Evolutionary conservation across 768 basidiomycete genomes (phyloP), one percentile per base, ranked within the genome.

Genomic region (Kwoniella mangroviensis): DNA sequence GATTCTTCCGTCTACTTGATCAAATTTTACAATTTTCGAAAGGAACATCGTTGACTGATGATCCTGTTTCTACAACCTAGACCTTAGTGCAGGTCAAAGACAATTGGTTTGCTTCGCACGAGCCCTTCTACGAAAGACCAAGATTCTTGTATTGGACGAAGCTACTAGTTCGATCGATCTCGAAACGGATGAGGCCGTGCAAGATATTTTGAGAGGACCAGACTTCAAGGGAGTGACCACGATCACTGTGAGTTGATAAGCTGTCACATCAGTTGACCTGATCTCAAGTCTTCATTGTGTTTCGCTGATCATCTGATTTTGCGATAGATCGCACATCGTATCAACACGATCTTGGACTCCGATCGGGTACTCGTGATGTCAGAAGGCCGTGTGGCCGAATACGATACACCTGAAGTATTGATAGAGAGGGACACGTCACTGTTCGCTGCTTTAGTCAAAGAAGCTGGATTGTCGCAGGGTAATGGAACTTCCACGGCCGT

Each of bases 61-160:
- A 34, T 5, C 1, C 9, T 15, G 11, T 43, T 49, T 5, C 22
- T 40, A n/a, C 26, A 19, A 51, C 64, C 12, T 88, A 24, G 93
- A 93, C 9, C 85, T 97, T 59, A 92, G 90, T 10, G 85, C 91
- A 28, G 95, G 95, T 5, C 94, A 97, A 81, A 84, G 91, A 49
- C 95, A 97, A 79, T 83, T 98, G 4, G 80, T 98, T 12, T 97
- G 93, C 81, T 94, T 97, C 77, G 91, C 94, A 1, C 84, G 94
- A 62, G 94, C 94, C 0, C 81, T 95, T 51, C 83, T 96, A 67
- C 86, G 91, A 65, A 91, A 92, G 85, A 89, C 92, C 19, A 94
- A 90, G 83, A 90, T 97, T 45, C 85, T 98, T 6, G 92, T 97
- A 0, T 85, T 98, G n/a, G 95, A 97, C 78, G 95, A 98, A 88